Conservation (phyloP, 192 early-diverging fungal genomes). For the Umbelopsis vinacea region DNA sequence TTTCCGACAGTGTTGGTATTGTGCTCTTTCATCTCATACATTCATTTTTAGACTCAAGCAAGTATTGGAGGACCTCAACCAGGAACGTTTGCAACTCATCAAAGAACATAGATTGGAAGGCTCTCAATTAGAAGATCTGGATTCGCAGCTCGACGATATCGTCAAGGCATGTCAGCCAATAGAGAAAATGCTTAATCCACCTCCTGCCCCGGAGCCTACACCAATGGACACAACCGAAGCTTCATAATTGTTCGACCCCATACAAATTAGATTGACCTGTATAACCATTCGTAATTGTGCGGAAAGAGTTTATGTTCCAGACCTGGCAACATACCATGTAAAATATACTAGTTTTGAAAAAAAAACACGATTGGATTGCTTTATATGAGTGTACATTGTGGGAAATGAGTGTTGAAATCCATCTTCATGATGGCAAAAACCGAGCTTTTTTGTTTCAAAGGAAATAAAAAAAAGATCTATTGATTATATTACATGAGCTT, state of each 20-base stretch:
- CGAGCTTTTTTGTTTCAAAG: background rate
- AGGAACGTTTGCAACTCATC: conserved; percentile 9
- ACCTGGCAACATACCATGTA: background rate
- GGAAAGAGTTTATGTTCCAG: background rate
- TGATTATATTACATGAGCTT: conserved; percentile 21
- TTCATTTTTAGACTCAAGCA: background rate
- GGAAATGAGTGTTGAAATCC: conserved; percentile 8
- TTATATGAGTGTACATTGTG: conserved; percentile 16
- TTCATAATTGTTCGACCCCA: background rate
- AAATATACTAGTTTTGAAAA: background rate
- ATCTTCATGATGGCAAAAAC: conserved; percentile 1
- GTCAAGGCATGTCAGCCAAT: conserved; percentile 1
- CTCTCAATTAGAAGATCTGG: conserved; percentile 10
- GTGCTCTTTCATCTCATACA: background rate
- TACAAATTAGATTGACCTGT: background rate
- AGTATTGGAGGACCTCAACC: conserved; percentile 11
- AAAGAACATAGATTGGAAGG: conserved; percentile 14
- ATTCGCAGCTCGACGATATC: conserved; percentile 6
- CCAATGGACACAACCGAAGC: background rate
- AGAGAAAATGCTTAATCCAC: conserved; percentile 12
- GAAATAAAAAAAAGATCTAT: background rate
- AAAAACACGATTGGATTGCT: conserved; percentile 2
- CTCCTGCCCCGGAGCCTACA: background rate
- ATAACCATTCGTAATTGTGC: background rate
- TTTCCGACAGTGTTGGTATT: too few species aligned